A percentile compares a stretch with the other conserved stretches of the same genome.
phyloP scores from a whole-genome alignment of 108 stramenopile genomes.

The Hondaea fermentalgiana region DNA sequence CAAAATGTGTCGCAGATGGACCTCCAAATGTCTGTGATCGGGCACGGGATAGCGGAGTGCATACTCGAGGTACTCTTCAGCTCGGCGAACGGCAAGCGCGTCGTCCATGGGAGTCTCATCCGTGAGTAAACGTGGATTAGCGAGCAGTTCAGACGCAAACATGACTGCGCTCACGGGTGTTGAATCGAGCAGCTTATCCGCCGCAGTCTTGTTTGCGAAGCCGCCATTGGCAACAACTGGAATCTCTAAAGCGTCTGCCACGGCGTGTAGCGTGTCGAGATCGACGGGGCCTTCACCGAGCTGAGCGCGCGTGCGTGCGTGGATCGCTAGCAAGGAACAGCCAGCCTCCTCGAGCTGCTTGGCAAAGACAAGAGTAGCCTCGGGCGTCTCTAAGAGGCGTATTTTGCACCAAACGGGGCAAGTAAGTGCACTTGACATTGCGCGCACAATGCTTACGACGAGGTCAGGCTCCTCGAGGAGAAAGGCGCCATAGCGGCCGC shows the following conservation, averaged over 20 bases:
- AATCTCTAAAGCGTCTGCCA: neutral
- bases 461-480: neutral
- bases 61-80: neutral
- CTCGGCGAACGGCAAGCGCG: neutral
- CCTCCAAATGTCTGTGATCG: neutral
- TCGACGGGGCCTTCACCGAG: neutral
- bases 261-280: neutral
- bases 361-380: neutral
- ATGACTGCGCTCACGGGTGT: neutral
- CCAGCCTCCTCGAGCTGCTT: neutral
- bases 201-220: neutral
- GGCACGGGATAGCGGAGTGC: neutral
- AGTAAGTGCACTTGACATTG: neutral
- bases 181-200: neutral
- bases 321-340: neutral
- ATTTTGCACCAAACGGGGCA: neutral
- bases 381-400: neutral
- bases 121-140: neutral
- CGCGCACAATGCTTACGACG: neutral
- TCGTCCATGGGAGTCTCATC: neutral
- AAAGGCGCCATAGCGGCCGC: neutral
- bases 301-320: neutral
- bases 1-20: neutral
- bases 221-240: slow-evolving; percentile 7
- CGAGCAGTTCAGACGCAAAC: neutral